Base-by-base conservation (phyloP, 352 stramenopile genomes). In the Pythium chondricola region DNA sequence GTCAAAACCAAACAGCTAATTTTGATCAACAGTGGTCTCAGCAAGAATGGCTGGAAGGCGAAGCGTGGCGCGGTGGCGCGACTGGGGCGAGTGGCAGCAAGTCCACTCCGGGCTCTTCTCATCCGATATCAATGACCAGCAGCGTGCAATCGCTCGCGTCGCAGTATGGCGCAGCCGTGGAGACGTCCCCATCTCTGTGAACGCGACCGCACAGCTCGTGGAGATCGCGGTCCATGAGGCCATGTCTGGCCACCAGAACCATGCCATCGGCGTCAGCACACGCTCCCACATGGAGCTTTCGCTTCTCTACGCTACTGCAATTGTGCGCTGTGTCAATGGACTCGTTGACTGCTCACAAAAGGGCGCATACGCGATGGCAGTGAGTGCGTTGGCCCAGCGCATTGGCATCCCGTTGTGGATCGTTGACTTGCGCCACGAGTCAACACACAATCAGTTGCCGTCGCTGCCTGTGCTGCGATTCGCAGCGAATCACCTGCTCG, bases 351-450 rank as follows among this genome's bases (percentile, higher is more conserved):
- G 71, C 14, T 81, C 76, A n/a, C 82, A 93, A 57, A 86, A 81
- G 35, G 80, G 80, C 18, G 56, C 71, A 35, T 91, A 90, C 57
- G 82, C 82, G 17, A 67, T 74, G 64, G 72, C 82, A 3, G 79
- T 93, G 47, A 93, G 82, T 27, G 52, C 60, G 13, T 55, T 93
- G 38, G 95, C 88, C 43, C 70, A 88, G 32, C 74, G 89, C 29
- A 88, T 97, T 17, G 92, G 92, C 45, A 88, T 98, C 36, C 92
- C 92, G 24, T 61, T 87, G 9, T 98, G 92, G 92, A 76, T 98
- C 49, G 92, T 98, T 22, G 89, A 97, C 44, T 54, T 97, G 55
- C 82, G 92, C 22, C 92, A 98, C 57, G 89, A 97, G 49, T 89
- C 88, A 20, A 94, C 88, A 16, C 92, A 98, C 58, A 97, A 96